phyloP scores from a whole-genome alignment of 2,329 filamentous ascomycete genomes.

The Penicillium brasilianum region DNA sequence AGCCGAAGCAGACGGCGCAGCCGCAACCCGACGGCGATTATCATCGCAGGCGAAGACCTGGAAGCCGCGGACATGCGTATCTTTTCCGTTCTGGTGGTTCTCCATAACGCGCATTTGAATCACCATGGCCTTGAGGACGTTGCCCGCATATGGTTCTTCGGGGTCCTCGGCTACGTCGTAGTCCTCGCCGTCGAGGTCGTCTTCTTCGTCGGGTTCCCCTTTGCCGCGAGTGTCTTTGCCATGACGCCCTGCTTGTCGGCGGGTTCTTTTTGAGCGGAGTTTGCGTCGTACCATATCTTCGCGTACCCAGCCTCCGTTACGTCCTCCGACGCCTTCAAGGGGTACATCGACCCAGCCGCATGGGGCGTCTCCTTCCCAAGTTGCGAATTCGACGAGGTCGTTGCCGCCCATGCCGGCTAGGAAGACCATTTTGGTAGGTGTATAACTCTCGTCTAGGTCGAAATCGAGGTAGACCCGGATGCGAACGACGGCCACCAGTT shows the following conservation, averaged over 20 bases:
- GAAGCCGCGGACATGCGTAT: constrained; percentile 93
- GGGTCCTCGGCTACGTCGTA: constrained; percentile 32
- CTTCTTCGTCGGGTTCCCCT: constrained; percentile 34
- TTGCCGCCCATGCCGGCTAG: constrained; percentile 89
- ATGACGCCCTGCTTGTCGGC: constrained; percentile 19
- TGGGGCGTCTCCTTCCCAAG: constrained; percentile 77
- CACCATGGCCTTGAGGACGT: constrained; percentile 83
- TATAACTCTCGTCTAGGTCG: constrained; percentile 92
- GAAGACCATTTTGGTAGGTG: constrained; percentile 89
- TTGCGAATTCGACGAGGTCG: constrained; percentile 85
- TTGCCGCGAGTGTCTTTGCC: constrained; percentile 15
- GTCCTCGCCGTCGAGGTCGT: constrained; percentile 35
- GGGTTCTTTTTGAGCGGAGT: constrained; percentile 18
- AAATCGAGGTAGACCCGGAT: constrained; percentile 75
- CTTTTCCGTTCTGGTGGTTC: constrained; percentile 99
- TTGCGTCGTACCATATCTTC: constrained; percentile 26
- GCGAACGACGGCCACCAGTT: constrained; percentile 57
- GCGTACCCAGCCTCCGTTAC: constrained; percentile 39
- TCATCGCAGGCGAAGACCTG: constrained; percentile 73
- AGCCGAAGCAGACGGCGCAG: constrained; percentile 42
- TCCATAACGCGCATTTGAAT: constrained; percentile 89
- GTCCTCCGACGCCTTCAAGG: constrained; percentile 64
- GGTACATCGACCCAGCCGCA: constrained; percentile 91
- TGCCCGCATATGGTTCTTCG: constrained; percentile 60
- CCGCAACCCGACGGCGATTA: constrained; percentile 36